Base-by-base conservation (phyloP, 1,139 yeast genomes). In the Martiniozyma asiatica region DNA sequence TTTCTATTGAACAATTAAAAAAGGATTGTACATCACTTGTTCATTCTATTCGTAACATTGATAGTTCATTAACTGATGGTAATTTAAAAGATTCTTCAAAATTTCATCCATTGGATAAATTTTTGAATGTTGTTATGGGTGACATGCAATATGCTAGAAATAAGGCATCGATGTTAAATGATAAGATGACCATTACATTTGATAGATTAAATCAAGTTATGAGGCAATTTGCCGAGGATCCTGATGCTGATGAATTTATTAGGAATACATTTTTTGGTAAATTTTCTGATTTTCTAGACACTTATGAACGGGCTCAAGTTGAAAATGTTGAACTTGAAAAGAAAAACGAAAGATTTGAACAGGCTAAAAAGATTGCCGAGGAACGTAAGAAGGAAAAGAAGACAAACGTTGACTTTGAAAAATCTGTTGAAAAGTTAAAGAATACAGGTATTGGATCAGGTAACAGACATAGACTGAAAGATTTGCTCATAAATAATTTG, bases 281-380 rank as follows among this genome's bases (percentile, higher is more conserved):
- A 51, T 82, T 89, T 51, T 60, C 85, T 10, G 75, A 78, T 40
- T 89, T 89, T 53, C 64, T 78, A 10, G 59, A 61, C 23, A 84
- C 79, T 44, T 89, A 81, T 57, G 73, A 75, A 50, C 72, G 73
- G 45, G 94, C 82, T 5, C 75, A 79, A 35, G 61, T 61, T 26
- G 95, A 87, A 39, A 89, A 89, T 46, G 51, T 74, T 30, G 73
- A 69, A 37, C 66, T 75, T 19, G 98, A 89, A 55, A 92, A 79
- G 43, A 87, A 84, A 45, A 63, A 75, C 30, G 65, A 84, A 35
- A 61, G 81, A 15, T 80, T 81, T 48, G 93, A 82, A 50, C 71
- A 69, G 55, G 65, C 94, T 36, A 78, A 77, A 60, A 68, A 65
- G 44, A 53, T 74, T 41, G 59, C 75, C 29, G 84, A 77, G 41